Base-by-base conservation (phyloP, 176 grass and related monocot species). In the Phyllostachys edulis region DNA sequence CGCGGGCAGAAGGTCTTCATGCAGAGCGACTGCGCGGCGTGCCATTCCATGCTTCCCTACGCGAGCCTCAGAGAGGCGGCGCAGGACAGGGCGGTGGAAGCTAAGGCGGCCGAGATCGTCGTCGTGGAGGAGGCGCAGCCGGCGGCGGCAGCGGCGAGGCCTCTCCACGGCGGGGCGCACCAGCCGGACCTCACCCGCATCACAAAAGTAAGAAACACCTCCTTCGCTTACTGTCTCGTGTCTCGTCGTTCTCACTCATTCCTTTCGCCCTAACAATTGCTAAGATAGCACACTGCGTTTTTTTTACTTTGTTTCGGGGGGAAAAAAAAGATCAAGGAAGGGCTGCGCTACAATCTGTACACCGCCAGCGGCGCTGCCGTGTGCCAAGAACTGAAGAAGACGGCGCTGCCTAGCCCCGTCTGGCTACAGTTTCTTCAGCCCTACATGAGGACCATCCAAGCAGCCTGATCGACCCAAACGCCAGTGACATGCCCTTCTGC, bases 1-100 rank as follows among this genome's bases (percentile, higher is more conserved):
- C 80, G 89, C 39, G 86, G 86, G 14, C 71, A 70, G 9, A 82
- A 91, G 81, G 86, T 94, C 77, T 94, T 84, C 84, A 88, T 89
- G 81, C 88, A 89, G 78, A 60, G 82, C 67, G 76, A 72, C 84
- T 94, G 92, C 87, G 66, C 92, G 2, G 84, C 92, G 77, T 94
- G 92, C 89, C 92, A 94, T 81, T 79, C 84, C 74, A 80, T 76
- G 84, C 89, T 90, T 50, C 92, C 86, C 40, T 77, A 91, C 80
- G 79, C 79, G 20, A 34, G 73, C 63, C 79, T 80, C 63, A 27
- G 64, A 0, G 72, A 17, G 0, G 72, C 39, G 82, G 2, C 40
- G 5, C 20, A 8, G 12, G 79, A 52, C 1, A 36, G 10, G 4
- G 38, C 20, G 18, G 80, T 5, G 49, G 71, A 29, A 38, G 39